A percentile compares a stretch with the other conserved stretches of the same genome.
Evolutionary conservation across 768 basidiomycete species (phyloP).

Genomic region (Hygrophorus russula): DNA sequence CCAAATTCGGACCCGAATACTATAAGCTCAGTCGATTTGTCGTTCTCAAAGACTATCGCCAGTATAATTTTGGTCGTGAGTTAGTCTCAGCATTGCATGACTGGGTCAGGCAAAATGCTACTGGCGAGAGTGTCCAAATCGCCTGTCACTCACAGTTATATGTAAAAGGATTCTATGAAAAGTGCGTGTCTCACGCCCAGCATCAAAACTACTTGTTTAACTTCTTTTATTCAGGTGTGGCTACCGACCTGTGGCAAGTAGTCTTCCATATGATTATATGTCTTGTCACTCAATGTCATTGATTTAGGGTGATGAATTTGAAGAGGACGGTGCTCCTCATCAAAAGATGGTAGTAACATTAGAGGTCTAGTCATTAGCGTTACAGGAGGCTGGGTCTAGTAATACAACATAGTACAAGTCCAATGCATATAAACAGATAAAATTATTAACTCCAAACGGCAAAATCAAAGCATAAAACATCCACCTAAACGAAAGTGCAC

Average conservation of each 20-base stretch:
- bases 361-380: conserved; percentile 2
- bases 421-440: background rate
- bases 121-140: conserved; percentile 23
- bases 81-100: conserved; percentile 55
- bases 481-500: conserved; percentile 2
- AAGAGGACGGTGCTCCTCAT: conserved; percentile 79
- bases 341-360: conserved; percentile 55
- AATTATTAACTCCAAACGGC: conserved; percentile 4
- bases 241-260: conserved; percentile 52
- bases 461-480: background rate
- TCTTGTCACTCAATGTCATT: conserved; percentile 6
- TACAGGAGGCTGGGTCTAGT: conserved; percentile 20
- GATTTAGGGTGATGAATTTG: conserved; percentile 59
- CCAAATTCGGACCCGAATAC: conserved; percentile 25
- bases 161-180: conserved; percentile 65
- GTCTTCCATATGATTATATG: conserved; percentile 8
- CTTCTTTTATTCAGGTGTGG: conserved; percentile 41
- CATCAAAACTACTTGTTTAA: background rate
- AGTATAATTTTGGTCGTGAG: conserved; percentile 49
- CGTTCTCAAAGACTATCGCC: conserved; percentile 55
- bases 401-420: conserved; percentile 17
- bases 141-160: conserved; percentile 63
- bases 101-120: conserved; percentile 37
- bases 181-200: conserved; percentile 34
- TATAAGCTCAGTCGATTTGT: conserved; percentile 71